Percentiles rank a stretch among this genome's conserved stretches.
Conservation (phyloP, 352 stramenopile species). For the Phytophthora pisi region DNA sequence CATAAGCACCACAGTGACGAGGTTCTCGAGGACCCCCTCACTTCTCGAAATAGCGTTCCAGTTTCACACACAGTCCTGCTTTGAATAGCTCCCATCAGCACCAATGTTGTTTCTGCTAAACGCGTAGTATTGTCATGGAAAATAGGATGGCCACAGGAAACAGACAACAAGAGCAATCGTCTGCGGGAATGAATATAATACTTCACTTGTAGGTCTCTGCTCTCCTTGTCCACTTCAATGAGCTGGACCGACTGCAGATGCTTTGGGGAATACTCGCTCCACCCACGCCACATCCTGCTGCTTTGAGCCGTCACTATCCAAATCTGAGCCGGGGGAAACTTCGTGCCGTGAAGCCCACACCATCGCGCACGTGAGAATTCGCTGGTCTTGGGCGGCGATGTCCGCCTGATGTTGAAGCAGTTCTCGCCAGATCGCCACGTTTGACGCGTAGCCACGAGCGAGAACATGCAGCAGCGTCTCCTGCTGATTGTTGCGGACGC, state of each 20-base stretch:
- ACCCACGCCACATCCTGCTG: slow-evolving; percentile 15
- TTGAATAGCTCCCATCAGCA: no score
- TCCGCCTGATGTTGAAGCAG: slow-evolving; percentile 27
- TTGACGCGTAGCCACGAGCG: slow-evolving; percentile 33
- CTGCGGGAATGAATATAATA: no score
- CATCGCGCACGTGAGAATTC: slow-evolving; percentile 25
- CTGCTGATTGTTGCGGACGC: slow-evolving; percentile 17
- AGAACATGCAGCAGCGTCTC: slow-evolving; percentile 35
- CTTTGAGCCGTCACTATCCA: background rate
- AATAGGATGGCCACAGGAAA: no score
- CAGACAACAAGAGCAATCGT: no score
- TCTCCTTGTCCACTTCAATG: background rate
- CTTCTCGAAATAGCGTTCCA: background rate
- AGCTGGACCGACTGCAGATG: slow-evolving; percentile 7
- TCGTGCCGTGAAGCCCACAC: slow-evolving; percentile 20
- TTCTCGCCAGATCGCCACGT: slow-evolving; percentile 29
- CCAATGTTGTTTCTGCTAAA: no score
- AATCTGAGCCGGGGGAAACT: background rate
- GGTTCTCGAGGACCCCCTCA: background rate
- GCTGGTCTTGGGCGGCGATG: slow-evolving; percentile 22
- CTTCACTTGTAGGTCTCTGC: no score
- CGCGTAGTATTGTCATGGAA: no score
- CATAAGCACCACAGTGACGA: background rate
- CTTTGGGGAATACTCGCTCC: slow-evolving; percentile 7
- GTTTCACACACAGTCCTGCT: no score